Base-by-base conservation (phyloP, 2,329 filamentous ascomycete species). In the Alternaria gaisen region DNA sequence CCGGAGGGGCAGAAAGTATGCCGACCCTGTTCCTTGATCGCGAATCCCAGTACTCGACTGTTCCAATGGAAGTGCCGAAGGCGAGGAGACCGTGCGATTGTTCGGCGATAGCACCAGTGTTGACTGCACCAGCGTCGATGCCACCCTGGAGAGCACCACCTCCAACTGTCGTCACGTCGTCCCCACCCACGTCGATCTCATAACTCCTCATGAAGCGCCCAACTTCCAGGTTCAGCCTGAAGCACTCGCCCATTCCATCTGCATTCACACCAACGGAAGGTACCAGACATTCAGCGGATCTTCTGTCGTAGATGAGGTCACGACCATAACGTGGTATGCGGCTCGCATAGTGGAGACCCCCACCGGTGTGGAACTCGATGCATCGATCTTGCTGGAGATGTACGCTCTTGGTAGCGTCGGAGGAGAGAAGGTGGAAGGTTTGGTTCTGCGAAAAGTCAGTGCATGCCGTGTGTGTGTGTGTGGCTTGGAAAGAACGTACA, bases 1-100 rank as follows among this genome's bases (percentile, higher is more conserved):
- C 72, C n/a, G 72, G 71, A 5, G 77, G 85, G 1, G 83, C 86
- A 12, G 90, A 85, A 2, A 99, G 83, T 18, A 94, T 85, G 16
- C 92, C 94, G 11, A 94, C 91, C 58, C 93, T 86, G 56, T 90
- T 90, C 74, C 93, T 90, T 30, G 91, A 93, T 61, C 95, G 87
- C 1, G 94, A 87, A 76, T 99, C 95, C 92, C 94, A 99, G 73
- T 98, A 94, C 76, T 99, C 95, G 26, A 98, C 92, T 1, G 94
- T 97, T n/a, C 95, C 94, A 58, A 95, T 83, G 3, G 93, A 94
- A 1, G 95, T 99, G 53, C 96, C 95, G 72, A 99, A 99, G 0
- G 94, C 94, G 34, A 94, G 85, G 5, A 99, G 84, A 58, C 95
- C 95, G 77, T 99, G 95, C 48, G 91, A 94, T 41, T 90, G 87